A percentile compares a stretch with the other conserved stretches of the same genome.
Evolutionary conservation across 2,329 filamentous ascomycete species (phyloP).

Genomic region (Seiridium cupressi): DNA sequence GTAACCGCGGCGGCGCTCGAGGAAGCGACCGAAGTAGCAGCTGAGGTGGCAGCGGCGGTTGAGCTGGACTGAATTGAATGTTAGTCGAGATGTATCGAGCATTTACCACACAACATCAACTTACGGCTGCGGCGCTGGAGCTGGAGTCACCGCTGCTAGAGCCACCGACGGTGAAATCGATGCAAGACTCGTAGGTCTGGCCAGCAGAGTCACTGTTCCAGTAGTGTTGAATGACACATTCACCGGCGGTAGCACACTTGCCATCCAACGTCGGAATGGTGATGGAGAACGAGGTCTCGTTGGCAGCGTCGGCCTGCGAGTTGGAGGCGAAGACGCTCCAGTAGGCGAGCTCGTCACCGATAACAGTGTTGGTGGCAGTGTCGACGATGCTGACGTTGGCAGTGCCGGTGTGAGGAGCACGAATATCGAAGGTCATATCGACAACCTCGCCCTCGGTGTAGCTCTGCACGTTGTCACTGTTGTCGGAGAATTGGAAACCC

Average conservation of each 20-base stretch:
- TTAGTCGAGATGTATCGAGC: too few species aligned
- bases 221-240: constrained; percentile 55
- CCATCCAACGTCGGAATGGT: constrained; percentile 50
- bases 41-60: too few species aligned
- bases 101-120: not conserved
- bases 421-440: constrained; percentile 41
- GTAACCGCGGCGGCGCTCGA: not conserved
- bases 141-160: not conserved
- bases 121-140: not conserved
- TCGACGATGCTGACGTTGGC: constrained; percentile 56
- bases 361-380: constrained; percentile 44
- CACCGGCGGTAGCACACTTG: constrained; percentile 41
- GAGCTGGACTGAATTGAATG: too few species aligned
- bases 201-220: constrained; percentile 40
- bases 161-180: constrained; percentile 14
- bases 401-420: constrained; percentile 51
- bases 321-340: constrained; percentile 51
- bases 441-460: constrained; percentile 49
- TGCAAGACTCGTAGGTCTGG: constrained; percentile 19
- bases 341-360: constrained; percentile 43
- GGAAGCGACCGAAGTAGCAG: too few species aligned
- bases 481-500: constrained; percentile 56
- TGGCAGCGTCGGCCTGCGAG: constrained; percentile 34
- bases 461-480: constrained; percentile 46
- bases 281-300: constrained; percentile 49